Evolutionary conservation across 2,329 filamentous ascomycete species (phyloP), one percentile per base, ranked within the genome.

Genomic region (Epichloe typhina): DNA sequence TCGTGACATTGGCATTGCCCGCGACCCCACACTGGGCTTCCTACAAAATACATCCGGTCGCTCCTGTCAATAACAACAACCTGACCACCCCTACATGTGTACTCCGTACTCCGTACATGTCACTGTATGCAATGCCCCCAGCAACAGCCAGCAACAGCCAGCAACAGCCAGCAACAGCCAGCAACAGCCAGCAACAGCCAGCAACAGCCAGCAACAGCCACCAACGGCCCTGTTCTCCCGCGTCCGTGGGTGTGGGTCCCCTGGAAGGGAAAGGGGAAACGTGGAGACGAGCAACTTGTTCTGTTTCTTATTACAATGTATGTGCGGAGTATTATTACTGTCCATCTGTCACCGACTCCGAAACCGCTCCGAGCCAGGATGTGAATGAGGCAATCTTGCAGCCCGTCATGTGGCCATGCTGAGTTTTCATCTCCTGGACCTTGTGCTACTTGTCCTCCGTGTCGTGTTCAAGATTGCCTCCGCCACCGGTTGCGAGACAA

Each of bases 331-430:
- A 8, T 26, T 26, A 26, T n/a, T 12, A 13, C 46, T 44, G 31
- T 35, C 15, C 21, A 3, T 31, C 46, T 48, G 35, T 42, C 40
- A 31, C 48, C 39, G 7, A 19, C 26, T 8, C 42, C 42, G 33
- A 40, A 9, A 23, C 21, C n/a, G 8, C 26, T 39, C 39, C 19
- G 38, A 39, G 31, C 46, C 40, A 41, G 45, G 50, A 39, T 45
- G 9, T 31, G 38, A 3, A 46, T 39, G 47, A 47, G 49, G 46
- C 51, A 55, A 55, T 53, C 51, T 55, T 49, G 41, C 33, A 48
- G 26, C 37, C 21, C 44, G 53, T 55, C 53, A 55, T 52, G 53
- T 55, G 53, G 49, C 46, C 51, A 51, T 37, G 42, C 49, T 50
- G 51, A 54, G n/a, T 55, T 53, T 55, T 55, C 41, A 19, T 33